Evolutionary conservation across 345 rosid genomes (phyloP).

Genomic region (Atalantia buxifolia): DNA sequence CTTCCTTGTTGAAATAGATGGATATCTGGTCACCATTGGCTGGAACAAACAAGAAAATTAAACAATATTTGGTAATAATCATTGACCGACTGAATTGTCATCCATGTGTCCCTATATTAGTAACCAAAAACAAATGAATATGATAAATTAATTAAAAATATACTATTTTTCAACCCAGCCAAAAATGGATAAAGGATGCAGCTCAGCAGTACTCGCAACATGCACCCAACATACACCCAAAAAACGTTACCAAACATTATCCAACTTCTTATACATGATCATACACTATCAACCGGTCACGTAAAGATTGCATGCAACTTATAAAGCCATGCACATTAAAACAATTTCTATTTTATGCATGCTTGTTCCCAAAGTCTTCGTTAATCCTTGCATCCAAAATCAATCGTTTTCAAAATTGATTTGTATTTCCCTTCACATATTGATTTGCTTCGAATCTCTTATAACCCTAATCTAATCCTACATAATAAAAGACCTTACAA

Average conservation of each 20-base stretch:
- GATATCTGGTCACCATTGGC: constrained; percentile 84
- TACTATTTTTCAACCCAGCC: not conserved
- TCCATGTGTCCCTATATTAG: not conserved
- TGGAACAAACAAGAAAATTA: constrained; percentile 19
- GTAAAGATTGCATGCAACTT: too few relatives aligned
- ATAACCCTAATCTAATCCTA: too few relatives aligned
- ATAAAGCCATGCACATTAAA: too few relatives aligned
- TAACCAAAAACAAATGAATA: not conserved
- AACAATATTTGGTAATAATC: not conserved
- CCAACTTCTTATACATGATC: too few relatives aligned
- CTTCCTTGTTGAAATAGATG: constrained; percentile 76
- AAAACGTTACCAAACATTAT: not conserved
- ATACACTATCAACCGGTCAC: too few relatives aligned
- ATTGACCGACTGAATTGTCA: not conserved
- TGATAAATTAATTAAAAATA: not conserved
- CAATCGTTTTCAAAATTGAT: too few relatives aligned
- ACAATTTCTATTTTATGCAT: too few relatives aligned
- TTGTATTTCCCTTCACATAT: too few relatives aligned
- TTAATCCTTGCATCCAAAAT: too few relatives aligned
- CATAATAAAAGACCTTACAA: too few relatives aligned
- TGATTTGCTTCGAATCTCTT: too few relatives aligned
- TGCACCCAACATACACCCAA: not conserved
- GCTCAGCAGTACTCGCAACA: not conserved
- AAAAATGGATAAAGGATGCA: not conserved
- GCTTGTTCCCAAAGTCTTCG: too few relatives aligned